phyloP scores from a whole-genome alignment of 2,329 filamentous ascomycete genomes.

The Sarocladium oryzae region DNA sequence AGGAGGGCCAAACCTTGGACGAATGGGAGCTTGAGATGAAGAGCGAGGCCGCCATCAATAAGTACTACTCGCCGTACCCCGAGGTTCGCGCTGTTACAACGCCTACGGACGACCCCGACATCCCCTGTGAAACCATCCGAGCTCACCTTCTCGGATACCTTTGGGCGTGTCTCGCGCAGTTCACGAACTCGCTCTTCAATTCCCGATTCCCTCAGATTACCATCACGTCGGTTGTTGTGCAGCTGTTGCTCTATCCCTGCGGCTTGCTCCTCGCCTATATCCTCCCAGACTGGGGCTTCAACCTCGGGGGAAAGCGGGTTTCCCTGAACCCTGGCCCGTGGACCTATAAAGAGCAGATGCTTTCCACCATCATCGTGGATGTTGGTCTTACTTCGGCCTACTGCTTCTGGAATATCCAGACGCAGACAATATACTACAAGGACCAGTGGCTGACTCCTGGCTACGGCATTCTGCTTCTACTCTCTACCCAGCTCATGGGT shows the following conservation, averaged over 20 bases:
- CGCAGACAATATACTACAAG: slow-evolving; percentile 27
- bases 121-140: slow-evolving; percentile 44
- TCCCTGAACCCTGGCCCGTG: slow-evolving; percentile 45
- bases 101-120: slow-evolving; percentile 43
- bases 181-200: slow-evolving; percentile 49
- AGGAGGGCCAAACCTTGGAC: slow-evolving; percentile 13
- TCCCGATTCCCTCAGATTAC: slow-evolving; percentile 45
- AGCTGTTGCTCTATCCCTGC: slow-evolving; percentile 45
- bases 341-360: slow-evolving; percentile 49
- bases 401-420: slow-evolving; percentile 38
- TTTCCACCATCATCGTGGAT: slow-evolving; percentile 52
- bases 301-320: slow-evolving; percentile 29
- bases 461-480: slow-evolving; percentile 43
- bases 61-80: slow-evolving; percentile 48
- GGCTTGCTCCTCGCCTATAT: slow-evolving; percentile 37
- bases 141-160: slow-evolving; percentile 43
- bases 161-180: slow-evolving; percentile 38
- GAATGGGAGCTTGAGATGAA: slow-evolving; percentile 34
- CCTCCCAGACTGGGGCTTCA: slow-evolving; percentile 40
- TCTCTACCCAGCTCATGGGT: slow-evolving; percentile 49
- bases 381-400: slow-evolving; percentile 38
- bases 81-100: slow-evolving; percentile 49
- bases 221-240: slow-evolving; percentile 44
- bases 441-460: slow-evolving; percentile 16
- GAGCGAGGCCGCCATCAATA: slow-evolving; percentile 43